These are phyloP conservation scores for Globisporangium orthogonon DNA, from an alignment of 352 stramenopile species.

Conservation along the genomic window DNA sequence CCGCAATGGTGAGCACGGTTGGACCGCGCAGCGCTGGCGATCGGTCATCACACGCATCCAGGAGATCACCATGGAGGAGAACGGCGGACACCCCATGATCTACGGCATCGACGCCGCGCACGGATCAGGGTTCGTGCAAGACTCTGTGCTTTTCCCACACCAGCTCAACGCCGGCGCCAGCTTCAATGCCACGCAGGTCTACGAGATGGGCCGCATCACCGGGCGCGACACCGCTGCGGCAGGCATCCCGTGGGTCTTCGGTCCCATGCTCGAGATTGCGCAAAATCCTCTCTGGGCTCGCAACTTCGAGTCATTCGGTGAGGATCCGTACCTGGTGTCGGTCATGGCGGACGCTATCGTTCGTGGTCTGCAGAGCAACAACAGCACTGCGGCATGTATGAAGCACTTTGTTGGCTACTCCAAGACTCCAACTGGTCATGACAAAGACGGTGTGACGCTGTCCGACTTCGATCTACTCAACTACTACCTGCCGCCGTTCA, in stretches of 20 bases:
- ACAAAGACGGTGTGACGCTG: constrained; percentile 66
- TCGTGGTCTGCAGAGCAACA: constrained; percentile 71
- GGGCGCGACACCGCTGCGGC: constrained; percentile 79
- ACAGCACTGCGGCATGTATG: constrained; percentile 72
- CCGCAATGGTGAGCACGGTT: constrained; percentile 23
- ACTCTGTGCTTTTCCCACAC: constrained; percentile 79
- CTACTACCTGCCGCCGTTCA: constrained; percentile 78
- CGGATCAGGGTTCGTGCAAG: constrained; percentile 81
- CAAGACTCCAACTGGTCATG: constrained; percentile 73
- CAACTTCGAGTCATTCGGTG: constrained; percentile 92
- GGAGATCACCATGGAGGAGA: constrained; percentile 54
- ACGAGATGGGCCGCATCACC: constrained; percentile 65
- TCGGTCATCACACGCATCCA: constrained; percentile 69
- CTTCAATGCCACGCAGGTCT: constrained; percentile 81
- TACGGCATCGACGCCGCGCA: constrained; percentile 90
- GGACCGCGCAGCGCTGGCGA: constrained; percentile 64
- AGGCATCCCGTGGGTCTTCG: constrained; percentile 89
- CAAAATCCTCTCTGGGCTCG: constrained; percentile 85
- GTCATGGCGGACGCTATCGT: constrained; percentile 77
- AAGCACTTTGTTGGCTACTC: constrained; percentile 90
- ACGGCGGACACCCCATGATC: constrained; percentile 57
- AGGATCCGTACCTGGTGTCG: constrained; percentile 83
- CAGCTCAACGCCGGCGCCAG: constrained; percentile 84
- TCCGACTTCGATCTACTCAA: constrained; percentile 79
- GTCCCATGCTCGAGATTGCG: constrained; percentile 80